phyloP scores from a whole-genome alignment of 1,139 yeast species.

The Kodamaea fungicola region DNA sequence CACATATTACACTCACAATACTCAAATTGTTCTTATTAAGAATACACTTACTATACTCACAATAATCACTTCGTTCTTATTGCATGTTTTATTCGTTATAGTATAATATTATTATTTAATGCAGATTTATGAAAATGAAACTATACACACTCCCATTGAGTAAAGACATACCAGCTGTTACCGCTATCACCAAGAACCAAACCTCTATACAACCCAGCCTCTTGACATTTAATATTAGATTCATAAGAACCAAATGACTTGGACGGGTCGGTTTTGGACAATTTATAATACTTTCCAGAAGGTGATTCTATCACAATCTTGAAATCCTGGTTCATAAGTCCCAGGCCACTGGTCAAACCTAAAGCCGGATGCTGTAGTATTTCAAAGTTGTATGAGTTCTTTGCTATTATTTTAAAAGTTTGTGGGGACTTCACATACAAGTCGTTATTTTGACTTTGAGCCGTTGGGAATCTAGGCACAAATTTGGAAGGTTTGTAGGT shows the following conservation, averaged over 20 bases:
- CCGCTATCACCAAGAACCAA: conserved; percentile 78
- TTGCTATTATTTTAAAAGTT: conserved; percentile 53
- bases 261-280: conserved; percentile 45
- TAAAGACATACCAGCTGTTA: conserved; percentile 83
- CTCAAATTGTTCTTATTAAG: no score
- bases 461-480: conserved; percentile 71
- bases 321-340: conserved; percentile 38
- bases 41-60: no score
- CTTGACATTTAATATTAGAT: conserved; percentile 56
- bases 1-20: no score
- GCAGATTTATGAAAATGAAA: conserved; percentile 4
- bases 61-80: no score
- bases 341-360: conserved; percentile 43
- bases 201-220: conserved; percentile 79
- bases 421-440: conserved; percentile 85
- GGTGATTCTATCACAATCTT: conserved; percentile 79
- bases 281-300: conserved; percentile 69
- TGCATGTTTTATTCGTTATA: no score
- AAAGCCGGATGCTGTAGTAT: conserved; percentile 62
- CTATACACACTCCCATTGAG: conserved; percentile 66
- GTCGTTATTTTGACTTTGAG: conserved; percentile 67
- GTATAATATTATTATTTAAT: background rate
- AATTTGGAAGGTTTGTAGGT: conserved; percentile 52
- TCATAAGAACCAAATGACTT: conserved; percentile 56
- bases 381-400: conserved; percentile 61